These are phyloP conservation scores for Aspergillus taichungensis DNA, from an alignment of 495 filamentous ascomycete species.

Conservation along the genomic window DNA sequence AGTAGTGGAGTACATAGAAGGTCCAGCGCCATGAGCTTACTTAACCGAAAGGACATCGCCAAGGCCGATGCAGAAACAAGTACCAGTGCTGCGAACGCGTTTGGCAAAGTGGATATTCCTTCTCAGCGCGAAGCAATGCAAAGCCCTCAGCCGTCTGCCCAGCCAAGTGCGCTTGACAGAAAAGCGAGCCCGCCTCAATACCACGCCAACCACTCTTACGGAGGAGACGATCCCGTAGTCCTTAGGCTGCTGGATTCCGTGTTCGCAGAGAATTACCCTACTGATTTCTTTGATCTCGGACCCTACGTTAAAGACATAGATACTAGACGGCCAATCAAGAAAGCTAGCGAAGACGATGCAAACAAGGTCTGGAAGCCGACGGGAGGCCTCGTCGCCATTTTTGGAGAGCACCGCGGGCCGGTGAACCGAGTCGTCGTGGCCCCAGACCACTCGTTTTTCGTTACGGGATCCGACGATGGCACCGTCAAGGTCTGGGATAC, in stretches of 20 bases:
- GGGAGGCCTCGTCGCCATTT: conserved; percentile 74
- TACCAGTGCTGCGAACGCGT: conserved; percentile 70
- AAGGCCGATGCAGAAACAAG: conserved; percentile 81
- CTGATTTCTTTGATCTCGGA: conserved; percentile 61
- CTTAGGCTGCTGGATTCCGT: conserved; percentile 79
- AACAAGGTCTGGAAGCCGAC: conserved; percentile 70
- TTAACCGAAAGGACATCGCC: conserved; percentile 65
- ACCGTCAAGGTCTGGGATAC: conserved; percentile 93
- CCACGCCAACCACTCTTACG: conserved; percentile 59
- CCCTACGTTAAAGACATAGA: conserved; percentile 67
- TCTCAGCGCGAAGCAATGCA: conserved; percentile 32
- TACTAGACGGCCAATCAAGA: conserved; percentile 55
- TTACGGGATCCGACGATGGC: conserved; percentile 88
- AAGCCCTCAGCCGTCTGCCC: conserved; percentile 14
- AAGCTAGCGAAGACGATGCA: conserved; percentile 39
- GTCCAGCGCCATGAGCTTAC: conserved; percentile 72
- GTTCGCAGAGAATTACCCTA: conserved; percentile 84
- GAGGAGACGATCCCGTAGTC: conserved; percentile 82
- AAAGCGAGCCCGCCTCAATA: conserved; percentile 24
- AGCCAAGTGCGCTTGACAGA: conserved; percentile 25
- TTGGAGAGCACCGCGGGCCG: conserved; percentile 76
- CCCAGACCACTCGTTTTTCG: conserved; percentile 91
- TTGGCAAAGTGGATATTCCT: conserved; percentile 76
- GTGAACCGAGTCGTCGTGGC: conserved; percentile 77
- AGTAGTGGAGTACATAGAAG: conserved; percentile 44